Base-by-base conservation (phyloP, 345 rosid species). In the Triadica sebifera region DNA sequence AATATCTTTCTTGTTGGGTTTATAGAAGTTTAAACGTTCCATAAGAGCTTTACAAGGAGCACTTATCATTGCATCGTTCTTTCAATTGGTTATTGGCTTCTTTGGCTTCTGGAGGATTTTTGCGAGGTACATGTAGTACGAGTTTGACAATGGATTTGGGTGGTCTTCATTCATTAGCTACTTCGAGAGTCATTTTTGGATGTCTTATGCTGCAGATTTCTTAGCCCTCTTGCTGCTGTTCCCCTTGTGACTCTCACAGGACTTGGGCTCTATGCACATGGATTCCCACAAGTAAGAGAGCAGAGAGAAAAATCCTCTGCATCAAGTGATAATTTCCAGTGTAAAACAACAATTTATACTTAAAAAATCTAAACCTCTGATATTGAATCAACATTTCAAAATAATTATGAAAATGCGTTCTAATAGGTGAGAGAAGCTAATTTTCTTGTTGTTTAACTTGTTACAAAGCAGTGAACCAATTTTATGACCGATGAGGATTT, bases 191-290 rank as follows among this genome's bases (percentile, higher is more conserved):
- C 34, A 29, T 29, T 29, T 29, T 29, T 29, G 34, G 34, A 10
- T 20, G 29, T 79, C 16, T 60, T 6, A 19, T 78, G 65, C 41
- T 79, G 82, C 80, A 94, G 97, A 83, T 92, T 82, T 83, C 90
- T 92, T 25, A 82, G 81, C 74, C 98, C 98, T 68, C 88, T 92
- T 47, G 87, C 98, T 11, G 93, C 89, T 38, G 87, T 82, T 80
- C 98, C 98, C 73, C 85, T 91, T 34, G 96, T 91, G 39, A 84
- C 86, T 84, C 97, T 94, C 67, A 91, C 94, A 9, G 98, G 91
- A 24, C 87, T 92, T 37, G 98, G 98, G 71, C 91, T 92, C 5
- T 87, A 83, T 53, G 84, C 81, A 1, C 84, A 46, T 37, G 94
- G 95, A 4, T 94, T 94, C 78, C 96, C 99, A 62, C 87, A 84